A percentile compares a stretch with the other conserved stretches of the same genome.
These are phyloP conservation scores for Amesomyces nigricolor DNA, from an alignment of 2,329 filamentous ascomycete species.

Conservation along the genomic window DNA sequence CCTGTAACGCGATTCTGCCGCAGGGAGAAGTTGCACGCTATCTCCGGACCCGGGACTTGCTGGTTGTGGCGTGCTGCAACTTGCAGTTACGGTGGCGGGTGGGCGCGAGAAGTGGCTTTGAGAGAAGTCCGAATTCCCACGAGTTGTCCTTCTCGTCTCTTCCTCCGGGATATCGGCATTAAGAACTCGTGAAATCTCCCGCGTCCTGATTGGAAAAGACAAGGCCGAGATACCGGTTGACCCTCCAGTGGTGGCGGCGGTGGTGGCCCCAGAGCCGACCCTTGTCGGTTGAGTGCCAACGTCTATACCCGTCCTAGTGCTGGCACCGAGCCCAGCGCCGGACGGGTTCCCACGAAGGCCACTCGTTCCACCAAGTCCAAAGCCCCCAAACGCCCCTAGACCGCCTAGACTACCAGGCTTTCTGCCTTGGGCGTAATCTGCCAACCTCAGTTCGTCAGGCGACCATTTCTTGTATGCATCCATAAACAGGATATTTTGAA, in stretches of 20 bases:
- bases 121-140: not conserved
- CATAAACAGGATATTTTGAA: slow-evolving; percentile 75
- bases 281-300: too few relatives aligned
- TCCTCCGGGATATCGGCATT: not conserved
- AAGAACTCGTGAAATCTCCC: not conserved
- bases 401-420: slow-evolving; percentile 77
- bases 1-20: not conserved
- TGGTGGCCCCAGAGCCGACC: too few relatives aligned
- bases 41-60: not conserved
- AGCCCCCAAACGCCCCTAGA: slow-evolving; percentile 74
- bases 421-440: slow-evolving; percentile 83
- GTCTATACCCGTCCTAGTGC: too few relatives aligned
- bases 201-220: not conserved
- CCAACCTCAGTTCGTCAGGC: slow-evolving; percentile 71
- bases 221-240: not conserved
- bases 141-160: not conserved
- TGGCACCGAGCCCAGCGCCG: too few relatives aligned
- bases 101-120: not conserved
- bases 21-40: not conserved
- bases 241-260: not conserved
- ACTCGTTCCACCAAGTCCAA: slow-evolving; percentile 42
- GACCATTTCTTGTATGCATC: slow-evolving; percentile 84
- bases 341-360: slow-evolving; percentile 40
- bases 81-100: not conserved
- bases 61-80: not conserved